Evolutionary conservation across 2,329 filamentous ascomycete species (phyloP), one percentile per base, ranked within the genome.

Genomic region (Claviceps citrina): DNA sequence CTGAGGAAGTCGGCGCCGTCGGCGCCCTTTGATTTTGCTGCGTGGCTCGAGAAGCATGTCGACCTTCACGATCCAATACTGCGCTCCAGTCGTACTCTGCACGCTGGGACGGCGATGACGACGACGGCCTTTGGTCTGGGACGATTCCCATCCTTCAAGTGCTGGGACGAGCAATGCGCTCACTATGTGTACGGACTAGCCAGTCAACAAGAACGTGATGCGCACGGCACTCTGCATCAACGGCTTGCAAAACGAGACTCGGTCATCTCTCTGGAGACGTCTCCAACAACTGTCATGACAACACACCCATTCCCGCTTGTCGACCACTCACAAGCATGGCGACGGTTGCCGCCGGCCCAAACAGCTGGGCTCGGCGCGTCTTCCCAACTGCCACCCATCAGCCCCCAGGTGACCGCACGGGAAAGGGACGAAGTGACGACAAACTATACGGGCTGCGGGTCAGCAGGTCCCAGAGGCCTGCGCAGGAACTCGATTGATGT

Each of bases 111-210:
- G n/a, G n/a, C n/a, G n/a, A n/a, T n/a, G n/a, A n/a, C n/a, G n/a
- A n/a, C 35, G n/a, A 32, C 26, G 32, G 16, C 33, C 8, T 39
- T 36, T 22, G 33, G 15, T 37, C 35, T 20, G 36, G 40, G 31
- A 36, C 34, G 36, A 36, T 39, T 46, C 37, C 53, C 50, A 24
- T 49, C 67, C 9, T 67, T 67, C 53, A 75, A 71, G 52, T 76
- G 72, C 53, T 66, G 61, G 55, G 60, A 74, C 45, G 66, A 73
- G 39, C 60, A 60, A 41, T 76, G 72, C 48, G 55, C 71, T 43
- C 66, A 71, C 52, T 76, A 73, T 53, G 66, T 76, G 28, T 76
- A 76, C 46, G 72, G 72, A 24, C 74, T 75, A 49, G 50, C 60
- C 27, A 66, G 62, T 42, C 59, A 58, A 28, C 58, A 67, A 39